Conservation (phyloP, 2,329 filamentous ascomycete genomes). For the Apiospora aurea region DNA sequence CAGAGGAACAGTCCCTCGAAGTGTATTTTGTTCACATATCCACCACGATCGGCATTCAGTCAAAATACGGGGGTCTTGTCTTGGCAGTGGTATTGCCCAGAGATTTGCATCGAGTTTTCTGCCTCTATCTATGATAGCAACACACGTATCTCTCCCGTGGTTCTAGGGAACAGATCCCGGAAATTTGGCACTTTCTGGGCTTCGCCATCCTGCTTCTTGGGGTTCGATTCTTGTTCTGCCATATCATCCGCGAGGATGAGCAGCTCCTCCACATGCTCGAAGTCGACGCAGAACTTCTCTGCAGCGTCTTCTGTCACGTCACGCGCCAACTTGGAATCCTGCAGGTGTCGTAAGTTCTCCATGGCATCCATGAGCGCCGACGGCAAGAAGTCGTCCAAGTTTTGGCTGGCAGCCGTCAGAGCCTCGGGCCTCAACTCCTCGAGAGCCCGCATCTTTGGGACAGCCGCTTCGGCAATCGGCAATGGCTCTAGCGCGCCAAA, state of each 20-base stretch:
- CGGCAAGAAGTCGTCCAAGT: constrained; percentile 88
- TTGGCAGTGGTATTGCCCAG: not conserved
- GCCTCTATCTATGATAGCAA: constrained; percentile 58
- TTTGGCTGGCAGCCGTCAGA: constrained; percentile 74
- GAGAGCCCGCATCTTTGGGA: constrained; percentile 62
- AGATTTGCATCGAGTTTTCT: not conserved
- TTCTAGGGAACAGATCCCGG: constrained; percentile 62
- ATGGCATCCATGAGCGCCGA: constrained; percentile 92
- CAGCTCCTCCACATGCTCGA: constrained; percentile 66
- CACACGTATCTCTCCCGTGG: constrained; percentile 66
- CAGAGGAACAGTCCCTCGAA: not conserved
- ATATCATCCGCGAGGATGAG: constrained; percentile 53
- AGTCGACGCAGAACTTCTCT: constrained; percentile 83
- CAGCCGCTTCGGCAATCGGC: constrained; percentile 49
- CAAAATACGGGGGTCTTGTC: not conserved
- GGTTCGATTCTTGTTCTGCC: constrained; percentile 34
- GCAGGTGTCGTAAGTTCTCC: constrained; percentile 77
- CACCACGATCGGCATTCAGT: not conserved
- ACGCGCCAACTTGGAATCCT: constrained; percentile 74
- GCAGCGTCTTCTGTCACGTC: constrained; percentile 84
- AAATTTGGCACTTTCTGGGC: constrained; percentile 43
- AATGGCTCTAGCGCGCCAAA: constrained; percentile 61
- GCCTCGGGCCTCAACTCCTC: constrained; percentile 64
- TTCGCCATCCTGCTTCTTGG: constrained; percentile 31
- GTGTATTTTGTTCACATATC: not conserved